Base-by-base conservation (phyloP, 345 rosid genomes). In the Kernera saxatilis region DNA sequence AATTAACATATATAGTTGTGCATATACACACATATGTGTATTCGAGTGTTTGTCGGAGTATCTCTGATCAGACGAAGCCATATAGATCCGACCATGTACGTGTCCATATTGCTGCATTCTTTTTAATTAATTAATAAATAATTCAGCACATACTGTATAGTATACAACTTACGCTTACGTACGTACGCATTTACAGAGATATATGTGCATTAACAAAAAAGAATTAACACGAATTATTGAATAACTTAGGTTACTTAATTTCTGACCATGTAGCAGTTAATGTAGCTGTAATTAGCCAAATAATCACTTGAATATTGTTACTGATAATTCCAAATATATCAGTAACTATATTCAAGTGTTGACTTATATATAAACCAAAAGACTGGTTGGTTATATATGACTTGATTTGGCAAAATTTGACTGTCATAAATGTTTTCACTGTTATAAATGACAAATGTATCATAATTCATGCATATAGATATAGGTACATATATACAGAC, bases 41-140 rank as follows among this genome's bases (percentile, higher is more conserved):
- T 67, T 68, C 41, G 57, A 59, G 78, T 58, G 78, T 74, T 74
- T 74, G 78, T 74, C 73, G 50, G 69, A 59, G 69, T 74, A 67
- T 74, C 73, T 74, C 64, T 67, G 48, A 67, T 74, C 69, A 74
- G 69, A 74, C 73, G 39, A 67, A 74, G 78, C 73, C 69, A 74
- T 74, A 74, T 60, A 67, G 69, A 74, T 67, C 64, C 68, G 62
- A 67, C 73, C 73, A 67, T 67, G 33, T 50, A 67, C 68, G 78
- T 66, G 78, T 49, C 78, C 62, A 59, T 36, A 25, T 32, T 59
- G 22, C 37, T 27, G 15, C 40, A 32, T 32, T 67, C 23, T 23
- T 51, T 39, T 59, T 17, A 43, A 18, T 53, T 54, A 53, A 25
- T 33, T 33, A 9, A 26, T 21, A 27, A 19, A 27, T 37, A 41